A percentile compares a stretch with the other conserved stretches of the same genome.
phyloP scores from a whole-genome alignment of 2,329 filamentous ascomycete species.

The Cladosporium sp. region DNA sequence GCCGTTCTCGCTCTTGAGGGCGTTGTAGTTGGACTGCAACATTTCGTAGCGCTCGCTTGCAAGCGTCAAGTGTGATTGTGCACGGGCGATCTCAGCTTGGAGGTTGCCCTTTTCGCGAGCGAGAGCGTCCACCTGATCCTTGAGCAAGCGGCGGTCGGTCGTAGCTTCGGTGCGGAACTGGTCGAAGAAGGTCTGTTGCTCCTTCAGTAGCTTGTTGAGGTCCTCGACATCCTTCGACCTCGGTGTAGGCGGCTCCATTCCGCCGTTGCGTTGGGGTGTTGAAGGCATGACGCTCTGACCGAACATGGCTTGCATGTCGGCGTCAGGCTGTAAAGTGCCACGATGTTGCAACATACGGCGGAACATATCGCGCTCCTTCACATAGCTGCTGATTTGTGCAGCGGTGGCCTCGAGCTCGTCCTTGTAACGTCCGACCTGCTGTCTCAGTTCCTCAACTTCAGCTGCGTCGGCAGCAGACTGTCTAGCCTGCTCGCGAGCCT shows the following conservation, averaged over 20 bases:
- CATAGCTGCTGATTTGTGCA: slow-evolving; percentile 86
- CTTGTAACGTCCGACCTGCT: slow-evolving; percentile 74
- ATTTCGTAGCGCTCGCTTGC: slow-evolving; percentile 85
- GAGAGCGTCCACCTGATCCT: slow-evolving; percentile 79
- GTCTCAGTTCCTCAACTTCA: slow-evolving; percentile 71
- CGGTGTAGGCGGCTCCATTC: slow-evolving; percentile 45
- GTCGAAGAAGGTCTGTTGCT: slow-evolving; percentile 88
- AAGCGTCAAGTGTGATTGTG: slow-evolving; percentile 78
- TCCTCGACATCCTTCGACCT: slow-evolving; percentile 64
- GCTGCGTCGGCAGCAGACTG: slow-evolving; percentile 57
- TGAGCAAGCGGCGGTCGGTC: slow-evolving; percentile 77
- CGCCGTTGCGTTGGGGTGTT: slow-evolving; percentile 46
- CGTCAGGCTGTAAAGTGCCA: slow-evolving; percentile 60
- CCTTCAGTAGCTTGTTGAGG: slow-evolving; percentile 76
- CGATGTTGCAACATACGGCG: slow-evolving; percentile 85
- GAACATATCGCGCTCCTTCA: slow-evolving; percentile 97
- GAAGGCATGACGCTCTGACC: slow-evolving; percentile 64
- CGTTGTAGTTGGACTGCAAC: slow-evolving; percentile 81
- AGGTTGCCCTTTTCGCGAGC: slow-evolving; percentile 79
- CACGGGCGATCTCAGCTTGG: slow-evolving; percentile 77
- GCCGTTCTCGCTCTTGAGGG: slow-evolving; percentile 79
- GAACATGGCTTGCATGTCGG: slow-evolving; percentile 68
- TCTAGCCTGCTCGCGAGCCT: slow-evolving; percentile 65
- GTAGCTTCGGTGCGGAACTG: slow-evolving; percentile 83
- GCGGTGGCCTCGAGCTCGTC: slow-evolving; percentile 84